These are phyloP conservation scores for Moesziomyces sp. DNA, from an alignment of 1,284 basidiomycete species.

Conservation along the genomic window DNA sequence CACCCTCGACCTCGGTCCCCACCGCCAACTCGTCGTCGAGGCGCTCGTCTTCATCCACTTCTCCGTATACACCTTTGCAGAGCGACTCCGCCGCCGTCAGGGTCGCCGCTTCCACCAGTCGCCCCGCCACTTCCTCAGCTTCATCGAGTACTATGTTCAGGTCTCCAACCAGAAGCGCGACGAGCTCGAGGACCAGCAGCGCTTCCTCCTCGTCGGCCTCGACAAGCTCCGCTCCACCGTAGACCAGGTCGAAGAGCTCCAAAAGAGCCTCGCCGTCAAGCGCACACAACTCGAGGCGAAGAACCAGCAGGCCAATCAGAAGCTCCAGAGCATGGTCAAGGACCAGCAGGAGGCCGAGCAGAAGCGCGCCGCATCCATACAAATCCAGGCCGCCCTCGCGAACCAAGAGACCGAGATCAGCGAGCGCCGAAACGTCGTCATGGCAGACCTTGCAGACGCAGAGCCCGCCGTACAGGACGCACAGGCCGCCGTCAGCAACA, in stretches of 20 bases:
- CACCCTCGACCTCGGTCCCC: conserved; percentile 62
- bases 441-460: conserved; percentile 94
- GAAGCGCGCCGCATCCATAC: conserved; percentile 94
- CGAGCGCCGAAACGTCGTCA: conserved; percentile 86
- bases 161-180: conserved; percentile 98
- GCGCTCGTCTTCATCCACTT: conserved; percentile 92
- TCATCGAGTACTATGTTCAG: conserved; percentile 97
- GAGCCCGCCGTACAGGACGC: conserved; percentile 97
- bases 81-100: conserved; percentile 86
- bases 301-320: conserved; percentile 93
- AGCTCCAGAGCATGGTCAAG: conserved; percentile 95
- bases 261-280: conserved; percentile 94
- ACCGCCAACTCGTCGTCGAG: conserved; percentile 77
- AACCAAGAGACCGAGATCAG: conserved; percentile 90
- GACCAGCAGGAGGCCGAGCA: conserved; percentile 99
- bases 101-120: conserved; percentile 97
- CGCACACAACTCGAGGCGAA: conserved; percentile 91
- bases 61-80: conserved; percentile 88
- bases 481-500: conserved; percentile 93
- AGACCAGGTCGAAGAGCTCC: conserved; percentile 78
- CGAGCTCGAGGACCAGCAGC: conserved; percentile 97
- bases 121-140: conserved; percentile 96
- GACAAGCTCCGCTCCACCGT: conserved; percentile 97
- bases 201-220: conserved; percentile 96
- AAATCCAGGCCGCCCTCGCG: conserved; percentile 91